Conservation (phyloP, 768 basidiomycete species). For the Kwoniella heveanensis region DNA sequence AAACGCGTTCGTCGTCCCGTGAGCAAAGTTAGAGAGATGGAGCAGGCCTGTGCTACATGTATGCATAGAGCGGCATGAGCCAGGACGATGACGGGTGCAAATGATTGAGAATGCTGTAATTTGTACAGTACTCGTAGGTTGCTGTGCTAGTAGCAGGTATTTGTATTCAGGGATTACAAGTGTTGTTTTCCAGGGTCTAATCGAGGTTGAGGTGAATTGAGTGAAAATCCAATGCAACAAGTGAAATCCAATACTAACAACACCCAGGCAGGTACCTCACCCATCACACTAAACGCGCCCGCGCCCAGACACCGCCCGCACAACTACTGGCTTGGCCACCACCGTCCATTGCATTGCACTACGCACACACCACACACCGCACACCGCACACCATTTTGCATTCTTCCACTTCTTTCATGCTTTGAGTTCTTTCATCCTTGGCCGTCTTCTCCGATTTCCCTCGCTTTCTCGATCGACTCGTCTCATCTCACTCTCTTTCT, state of each 20-base stretch:
- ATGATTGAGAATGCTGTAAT: too few species aligned
- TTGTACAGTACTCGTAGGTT: too few species aligned
- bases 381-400: conserved; percentile 1
- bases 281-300: too few species aligned
- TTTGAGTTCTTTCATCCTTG: not conserved
- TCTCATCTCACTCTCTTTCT: conserved; percentile 13
- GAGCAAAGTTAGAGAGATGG: not conserved
- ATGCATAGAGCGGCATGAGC: not conserved
- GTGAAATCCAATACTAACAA: not conserved
- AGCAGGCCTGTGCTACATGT: not conserved
- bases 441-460: not conserved
- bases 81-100: not conserved
- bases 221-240: not conserved
- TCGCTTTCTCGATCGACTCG: not conserved
- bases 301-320: not conserved
- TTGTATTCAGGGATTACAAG: conserved; percentile 1
- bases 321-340: too few species aligned
- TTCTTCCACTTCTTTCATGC: not conserved
- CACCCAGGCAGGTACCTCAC: too few species aligned
- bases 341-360: not conserved
- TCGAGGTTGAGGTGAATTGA: not conserved
- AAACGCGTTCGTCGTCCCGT: not conserved
- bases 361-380: conserved; percentile 7
- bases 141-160: not conserved
- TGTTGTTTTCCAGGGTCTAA: not conserved